A percentile compares a stretch with the other conserved stretches of the same genome.
Conservation (phyloP, 1,284 basidiomycete genomes). For the Meripilus lineatus region DNA sequence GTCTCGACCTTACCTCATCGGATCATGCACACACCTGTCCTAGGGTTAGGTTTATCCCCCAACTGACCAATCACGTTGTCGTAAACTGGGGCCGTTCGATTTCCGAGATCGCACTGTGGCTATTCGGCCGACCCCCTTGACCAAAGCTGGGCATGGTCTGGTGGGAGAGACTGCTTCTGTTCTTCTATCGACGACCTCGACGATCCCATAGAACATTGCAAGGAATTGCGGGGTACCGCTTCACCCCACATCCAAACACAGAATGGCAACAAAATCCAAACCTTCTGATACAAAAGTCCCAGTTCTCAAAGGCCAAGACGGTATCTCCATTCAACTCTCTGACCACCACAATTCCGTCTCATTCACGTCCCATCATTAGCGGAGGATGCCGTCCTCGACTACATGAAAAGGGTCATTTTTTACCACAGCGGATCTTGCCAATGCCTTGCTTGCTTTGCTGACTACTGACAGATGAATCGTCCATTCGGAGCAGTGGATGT, state of each 20-base stretch:
- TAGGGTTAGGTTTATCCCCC: conserved; percentile 13
- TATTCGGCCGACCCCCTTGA: no score
- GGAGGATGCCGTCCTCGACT: conserved; percentile 68
- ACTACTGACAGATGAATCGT: conserved; percentile 57
- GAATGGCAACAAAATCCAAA: conserved; percentile 29
- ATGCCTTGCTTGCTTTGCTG: not conserved
- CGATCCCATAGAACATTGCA: no score
- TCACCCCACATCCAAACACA: no score
- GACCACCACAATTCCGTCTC: conserved; percentile 5
- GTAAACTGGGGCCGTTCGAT: no score
- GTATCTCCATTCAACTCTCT: conserved; percentile 25
- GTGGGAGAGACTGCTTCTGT: no score
- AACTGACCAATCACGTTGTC: no score
- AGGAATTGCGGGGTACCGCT: no score
- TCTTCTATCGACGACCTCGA: no score
- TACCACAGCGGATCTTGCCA: conserved; percentile 5
- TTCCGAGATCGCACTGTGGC: no score
- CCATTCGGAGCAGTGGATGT: conserved; percentile 82
- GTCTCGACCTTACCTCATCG: no score
- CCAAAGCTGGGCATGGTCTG: no score
- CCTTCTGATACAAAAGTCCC: conserved; percentile 48
- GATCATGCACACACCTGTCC: no score
- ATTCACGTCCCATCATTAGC: conserved; percentile 36
- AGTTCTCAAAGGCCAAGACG: conserved; percentile 68
- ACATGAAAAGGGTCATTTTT: conserved; percentile 56